Percentiles rank a stretch among this genome's conserved stretches.
Evolutionary conservation across 2,329 filamentous ascomycete species (phyloP).

Genomic region (Cytospora mali): DNA sequence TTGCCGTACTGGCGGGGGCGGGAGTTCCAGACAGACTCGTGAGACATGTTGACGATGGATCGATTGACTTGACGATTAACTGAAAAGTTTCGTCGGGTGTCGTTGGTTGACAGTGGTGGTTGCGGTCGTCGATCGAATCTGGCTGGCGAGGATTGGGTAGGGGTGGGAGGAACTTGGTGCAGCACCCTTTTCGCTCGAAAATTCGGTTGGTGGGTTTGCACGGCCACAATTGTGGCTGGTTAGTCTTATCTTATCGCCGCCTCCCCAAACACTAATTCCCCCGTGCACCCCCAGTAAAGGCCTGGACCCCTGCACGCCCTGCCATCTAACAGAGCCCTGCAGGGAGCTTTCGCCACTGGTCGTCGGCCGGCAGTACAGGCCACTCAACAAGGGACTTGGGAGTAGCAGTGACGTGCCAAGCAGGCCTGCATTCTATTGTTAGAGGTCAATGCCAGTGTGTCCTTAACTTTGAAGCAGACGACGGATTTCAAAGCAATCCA

Average conservation of each 20-base stretch:
- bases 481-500: constrained; percentile 41
- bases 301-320: too few relatives aligned
- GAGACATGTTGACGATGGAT: constrained; percentile 58
- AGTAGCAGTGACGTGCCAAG: background rate
- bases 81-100: constrained; percentile 33
- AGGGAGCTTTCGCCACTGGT: constrained; percentile 9
- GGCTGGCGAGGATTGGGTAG: constrained; percentile 24
- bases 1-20: constrained; percentile 97
- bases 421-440: background rate
- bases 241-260: constrained; percentile 23
- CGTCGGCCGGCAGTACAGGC: constrained; percentile 9
- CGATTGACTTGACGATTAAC: constrained; percentile 32
- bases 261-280: too few relatives aligned
- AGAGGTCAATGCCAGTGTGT: constrained; percentile 25
- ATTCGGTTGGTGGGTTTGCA: constrained; percentile 30
- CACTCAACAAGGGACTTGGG: constrained; percentile 8
- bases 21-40: constrained; percentile 99
- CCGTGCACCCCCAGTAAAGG: too few relatives aligned
- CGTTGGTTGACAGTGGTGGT: constrained; percentile 25
- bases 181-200: constrained; percentile 31
- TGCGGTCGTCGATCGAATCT: constrained; percentile 26
- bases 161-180: constrained; percentile 27
- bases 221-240: constrained; percentile 14
- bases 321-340: background rate
- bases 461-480: constrained; percentile 15